Percentiles rank a stretch among this genome's conserved stretches.
Evolutionary conservation across 805 yeast species (phyloP).

Genomic region (Starmerella geochares): DNA sequence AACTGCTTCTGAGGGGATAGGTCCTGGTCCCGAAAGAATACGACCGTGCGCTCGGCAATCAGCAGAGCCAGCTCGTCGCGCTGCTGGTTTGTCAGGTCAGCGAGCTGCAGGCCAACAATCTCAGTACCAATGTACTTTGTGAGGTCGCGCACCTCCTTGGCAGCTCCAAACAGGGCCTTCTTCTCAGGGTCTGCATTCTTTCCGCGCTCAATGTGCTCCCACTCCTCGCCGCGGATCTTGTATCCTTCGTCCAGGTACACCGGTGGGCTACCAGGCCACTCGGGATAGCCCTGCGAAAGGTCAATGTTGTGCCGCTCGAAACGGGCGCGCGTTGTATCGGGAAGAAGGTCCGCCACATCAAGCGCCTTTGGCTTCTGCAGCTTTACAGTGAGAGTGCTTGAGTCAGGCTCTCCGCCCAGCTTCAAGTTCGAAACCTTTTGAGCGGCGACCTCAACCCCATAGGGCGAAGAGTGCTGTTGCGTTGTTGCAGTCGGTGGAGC

Average conservation of each 20-base stretch:
- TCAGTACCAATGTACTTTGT: conserved; percentile 44
- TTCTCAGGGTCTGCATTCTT: conserved; percentile 17
- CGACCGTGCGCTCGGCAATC: conserved; percentile 43
- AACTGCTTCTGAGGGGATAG: conserved; percentile 37
- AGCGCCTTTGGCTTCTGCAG: not conserved
- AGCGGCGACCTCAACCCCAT: conserved; percentile 1
- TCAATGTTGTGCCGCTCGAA: conserved; percentile 14
- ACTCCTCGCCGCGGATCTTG: conserved; percentile 12
- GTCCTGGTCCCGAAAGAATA: conserved; percentile 43
- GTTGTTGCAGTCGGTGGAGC: conserved; percentile 1
- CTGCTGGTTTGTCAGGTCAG: conserved; percentile 37
- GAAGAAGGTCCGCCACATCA: conserved; percentile 7
- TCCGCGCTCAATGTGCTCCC: conserved; percentile 18
- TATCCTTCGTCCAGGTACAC: conserved; percentile 14
- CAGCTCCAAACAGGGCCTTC: conserved; percentile 36
- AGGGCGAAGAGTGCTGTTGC: not conserved
- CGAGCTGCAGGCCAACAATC: conserved; percentile 39
- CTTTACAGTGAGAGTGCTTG: not conserved
- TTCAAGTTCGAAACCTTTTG: not conserved
- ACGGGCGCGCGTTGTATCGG: conserved; percentile 12
- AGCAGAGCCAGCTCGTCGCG: conserved; percentile 41
- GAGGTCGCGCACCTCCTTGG: conserved; percentile 36
- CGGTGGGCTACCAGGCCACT: conserved; percentile 16
- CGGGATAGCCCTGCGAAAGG: conserved; percentile 15
- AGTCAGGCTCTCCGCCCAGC: not conserved